Evolutionary conservation across 495 filamentous ascomycete species (phyloP), one percentile per base, ranked within the genome.

Genomic region (Pseudotulostoma volvatum): DNA sequence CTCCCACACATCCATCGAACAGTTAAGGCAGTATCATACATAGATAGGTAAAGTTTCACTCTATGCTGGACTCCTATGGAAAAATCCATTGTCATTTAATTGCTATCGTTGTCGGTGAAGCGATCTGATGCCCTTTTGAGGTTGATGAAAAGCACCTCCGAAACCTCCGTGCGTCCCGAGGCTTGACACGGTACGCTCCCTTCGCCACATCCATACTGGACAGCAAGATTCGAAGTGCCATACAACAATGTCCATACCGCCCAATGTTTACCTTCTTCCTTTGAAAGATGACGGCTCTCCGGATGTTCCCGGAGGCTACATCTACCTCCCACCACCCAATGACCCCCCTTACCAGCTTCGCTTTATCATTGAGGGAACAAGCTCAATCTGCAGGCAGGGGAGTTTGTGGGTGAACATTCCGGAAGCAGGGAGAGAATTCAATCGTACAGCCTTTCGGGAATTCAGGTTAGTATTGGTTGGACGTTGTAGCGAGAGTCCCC

Each of bases 341-440:
- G 59, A 70, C 36, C 74, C 74, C 9, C 70, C 80, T 13, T 80
- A 96, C 49, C 68, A 71, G 34, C 67, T 99, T 32, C 77, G 92
- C 18, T 95, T 99, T 56, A 74, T 82, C 31, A 92, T 99, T 50
- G 86, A 95, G 57, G 92, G 92, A 36, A 86, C 84, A 33, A 94
- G 86, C 57, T 92, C 90, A 30, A 92, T 96, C 63, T 93, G 85
- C 59, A 71, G 84, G 36, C 67, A 93, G 52, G 92, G 92, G 31
- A 92, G 80, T 47, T 66, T 99, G 37, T 96, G 90, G 88, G 81
- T 90, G 40, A 96, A 99, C 57, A 79, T 94, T 39, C 92, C 92
- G 2, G 72, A 75, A 43, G 67, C 71, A 44, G 84, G 78, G 33
- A 63, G 72, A 40, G 60, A 70, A 9, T 96, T 95, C 50, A 65